Evolutionary conservation across 2,329 filamentous ascomycete genomes (phyloP).

Genomic region (Diplodia mutila): DNA sequence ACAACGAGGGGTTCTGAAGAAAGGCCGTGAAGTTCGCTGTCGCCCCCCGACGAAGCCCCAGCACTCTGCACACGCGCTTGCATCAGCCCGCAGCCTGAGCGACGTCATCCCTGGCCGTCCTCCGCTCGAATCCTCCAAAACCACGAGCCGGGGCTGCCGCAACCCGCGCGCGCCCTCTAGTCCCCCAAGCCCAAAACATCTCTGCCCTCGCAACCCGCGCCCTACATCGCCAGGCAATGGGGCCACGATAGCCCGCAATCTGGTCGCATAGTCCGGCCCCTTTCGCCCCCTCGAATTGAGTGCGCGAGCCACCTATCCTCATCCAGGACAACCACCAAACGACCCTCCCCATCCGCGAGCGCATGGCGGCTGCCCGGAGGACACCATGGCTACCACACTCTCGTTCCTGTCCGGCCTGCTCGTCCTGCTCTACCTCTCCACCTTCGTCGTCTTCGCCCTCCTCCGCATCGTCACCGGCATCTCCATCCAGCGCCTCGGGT

Average conservation of each 20-base stretch:
- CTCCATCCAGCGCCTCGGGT: slow-evolving; percentile 93
- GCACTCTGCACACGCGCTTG: slow-evolving; percentile 9
- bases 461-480: slow-evolving; percentile 90
- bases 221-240: slow-evolving; percentile 12
- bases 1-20: slow-evolving; percentile 13
- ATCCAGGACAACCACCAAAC: slow-evolving; percentile 2
- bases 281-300: slow-evolving; percentile 22
- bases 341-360: slow-evolving; percentile 1
- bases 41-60: neutral
- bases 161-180: neutral
- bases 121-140: slow-evolving; percentile 7
- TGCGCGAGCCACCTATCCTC: slow-evolving; percentile 24
- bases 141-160: slow-evolving; percentile 17
- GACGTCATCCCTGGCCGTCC: slow-evolving; percentile 17
- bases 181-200: neutral
- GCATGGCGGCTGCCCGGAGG: slow-evolving; percentile 32
- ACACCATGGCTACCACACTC: slow-evolving; percentile 50
- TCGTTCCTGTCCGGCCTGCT: slow-evolving; percentile 84
- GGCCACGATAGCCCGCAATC: slow-evolving; percentile 24
- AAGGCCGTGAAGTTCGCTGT: neutral
- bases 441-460: slow-evolving; percentile 92
- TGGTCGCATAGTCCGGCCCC: slow-evolving; percentile 25
- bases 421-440: slow-evolving; percentile 84
- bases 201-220: neutral
- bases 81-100: slow-evolving; percentile 16